phyloP scores from a whole-genome alignment of 2,329 filamentous ascomycete genomes.

The Mollisia scopiformis region DNA sequence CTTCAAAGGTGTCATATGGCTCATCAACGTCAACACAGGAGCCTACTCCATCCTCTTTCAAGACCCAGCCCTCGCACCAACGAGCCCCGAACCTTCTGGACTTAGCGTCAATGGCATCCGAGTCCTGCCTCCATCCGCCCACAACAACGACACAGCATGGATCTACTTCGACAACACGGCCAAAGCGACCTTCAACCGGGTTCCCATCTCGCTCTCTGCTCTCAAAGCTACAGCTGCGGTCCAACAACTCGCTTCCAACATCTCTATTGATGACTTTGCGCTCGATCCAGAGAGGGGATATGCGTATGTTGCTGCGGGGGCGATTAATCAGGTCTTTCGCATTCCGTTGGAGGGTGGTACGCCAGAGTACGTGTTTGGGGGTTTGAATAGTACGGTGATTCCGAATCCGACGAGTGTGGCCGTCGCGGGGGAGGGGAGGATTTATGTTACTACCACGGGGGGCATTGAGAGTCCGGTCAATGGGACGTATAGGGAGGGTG shows the following conservation, averaged over 20 bases:
- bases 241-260: conserved; percentile 12
- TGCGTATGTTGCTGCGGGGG: conserved; percentile 16
- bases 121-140: background rate
- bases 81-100: background rate
- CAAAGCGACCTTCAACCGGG: conserved; percentile 17
- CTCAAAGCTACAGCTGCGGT: conserved; percentile 11
- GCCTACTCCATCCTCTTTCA: background rate
- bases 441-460: conserved; percentile 17
- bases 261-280: conserved; percentile 21
- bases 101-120: conserved; percentile 22
- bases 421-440: conserved; percentile 9
- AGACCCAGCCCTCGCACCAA: background rate
- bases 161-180: conserved; percentile 22
- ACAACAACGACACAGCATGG: conserved; percentile 2
- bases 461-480: background rate
- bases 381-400: conserved; percentile 8
- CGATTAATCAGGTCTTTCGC: conserved; percentile 8
- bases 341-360: conserved; percentile 7
- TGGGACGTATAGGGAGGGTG: background rate
- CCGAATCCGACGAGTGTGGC: conserved; percentile 18
- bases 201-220: conserved; percentile 15
- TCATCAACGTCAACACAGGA: conserved; percentile 24
- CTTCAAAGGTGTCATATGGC: conserved; percentile 28
- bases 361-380: conserved; percentile 2
- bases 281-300: conserved; percentile 9